Percentiles rank a stretch among this genome's conserved stretches.
These are phyloP conservation scores for Candida ovalis DNA, from an alignment of 805 yeast species.

Conservation along the genomic window DNA sequence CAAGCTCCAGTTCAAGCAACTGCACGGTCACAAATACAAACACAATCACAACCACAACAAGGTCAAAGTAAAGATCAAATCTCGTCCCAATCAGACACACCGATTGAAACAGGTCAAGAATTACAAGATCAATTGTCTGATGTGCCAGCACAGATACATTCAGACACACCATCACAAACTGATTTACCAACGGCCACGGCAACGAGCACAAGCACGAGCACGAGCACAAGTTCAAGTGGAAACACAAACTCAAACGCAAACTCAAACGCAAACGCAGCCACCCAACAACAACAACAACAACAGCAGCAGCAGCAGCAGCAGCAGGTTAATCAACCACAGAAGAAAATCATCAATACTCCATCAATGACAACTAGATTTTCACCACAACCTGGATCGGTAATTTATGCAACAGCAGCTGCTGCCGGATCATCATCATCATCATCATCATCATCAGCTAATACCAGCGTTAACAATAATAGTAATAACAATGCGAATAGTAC, in stretches of 20 bases:
- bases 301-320: constrained; percentile 16
- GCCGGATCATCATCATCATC: too few relatives aligned
- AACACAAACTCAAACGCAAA: too few relatives aligned
- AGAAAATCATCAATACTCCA: constrained; percentile 18
- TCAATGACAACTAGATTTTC: constrained; percentile 28
- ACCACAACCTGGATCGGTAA: constrained; percentile 26
- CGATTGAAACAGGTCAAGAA: too few relatives aligned
- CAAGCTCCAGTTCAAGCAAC: not conserved
- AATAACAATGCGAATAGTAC: too few relatives aligned
- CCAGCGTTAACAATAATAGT: too few relatives aligned
- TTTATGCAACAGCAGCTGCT: constrained; percentile 1
- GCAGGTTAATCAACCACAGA: constrained; percentile 13
- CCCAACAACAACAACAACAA: constrained; percentile 15
- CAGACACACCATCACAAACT: too few relatives aligned
- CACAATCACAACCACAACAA: not conserved
- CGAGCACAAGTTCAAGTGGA: constrained; percentile 3
- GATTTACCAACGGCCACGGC: not conserved
- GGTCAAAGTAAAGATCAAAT: not conserved
- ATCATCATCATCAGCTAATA: too few relatives aligned
- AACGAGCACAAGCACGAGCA: constrained; percentile 7
- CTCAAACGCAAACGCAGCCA: not conserved
- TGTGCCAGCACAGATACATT: too few relatives aligned
- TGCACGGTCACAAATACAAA: not conserved
- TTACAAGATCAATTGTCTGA: too few relatives aligned
- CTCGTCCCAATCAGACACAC: not conserved